Base-by-base conservation (phyloP, 2,329 filamentous ascomycete species). In the Alternaria arborescens region DNA sequence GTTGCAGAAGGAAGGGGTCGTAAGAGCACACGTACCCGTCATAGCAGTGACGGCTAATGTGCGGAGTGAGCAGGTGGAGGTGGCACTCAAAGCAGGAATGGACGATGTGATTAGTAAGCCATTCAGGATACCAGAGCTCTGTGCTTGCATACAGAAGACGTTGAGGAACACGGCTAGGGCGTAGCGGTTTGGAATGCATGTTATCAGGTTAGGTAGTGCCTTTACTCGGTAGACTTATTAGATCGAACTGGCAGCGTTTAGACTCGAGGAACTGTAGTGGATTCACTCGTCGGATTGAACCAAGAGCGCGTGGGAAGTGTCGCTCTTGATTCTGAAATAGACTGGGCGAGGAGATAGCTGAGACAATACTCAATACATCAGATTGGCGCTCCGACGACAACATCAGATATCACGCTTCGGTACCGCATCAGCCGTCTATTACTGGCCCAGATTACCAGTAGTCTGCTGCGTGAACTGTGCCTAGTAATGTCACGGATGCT, bases 101-200 rank as follows among this genome's bases (percentile, higher is more conserved):
- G 75, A 77, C 36, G 65, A 75, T 76, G 87, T 93, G 40, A 90
- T 94, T 36, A 89, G 89, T 4, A 95, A 94, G 73, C 92, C 92
- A 2, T 94, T 94, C 72, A 66, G 70, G 32, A 71, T 76, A 50
- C 65, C 71, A 2, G 73, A 75, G 51, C 58, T 77, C 4, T 62
- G 55, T 38, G 51, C 56, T 30, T 70, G 68, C 55, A 68, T 69
- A 48, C 63, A 64, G 52, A 71, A 63, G 32, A 69, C 63, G 20
- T 50, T 69, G 5, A 52, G 55, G n/a, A 54, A 18, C 32, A 46
- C 52, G 26, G 38, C 48, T 34, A 44, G 32, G 8, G 26, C 41
- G 3, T 38, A 18, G 46, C 3, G 46, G 24, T 26, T 24, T 24
- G 16, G 10, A 36, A 18, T 38, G n/a, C 5, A 0, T 34, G 5